Conservation (phyloP, 2,329 filamentous ascomycete species). For the Botrytis paeoniae region DNA sequence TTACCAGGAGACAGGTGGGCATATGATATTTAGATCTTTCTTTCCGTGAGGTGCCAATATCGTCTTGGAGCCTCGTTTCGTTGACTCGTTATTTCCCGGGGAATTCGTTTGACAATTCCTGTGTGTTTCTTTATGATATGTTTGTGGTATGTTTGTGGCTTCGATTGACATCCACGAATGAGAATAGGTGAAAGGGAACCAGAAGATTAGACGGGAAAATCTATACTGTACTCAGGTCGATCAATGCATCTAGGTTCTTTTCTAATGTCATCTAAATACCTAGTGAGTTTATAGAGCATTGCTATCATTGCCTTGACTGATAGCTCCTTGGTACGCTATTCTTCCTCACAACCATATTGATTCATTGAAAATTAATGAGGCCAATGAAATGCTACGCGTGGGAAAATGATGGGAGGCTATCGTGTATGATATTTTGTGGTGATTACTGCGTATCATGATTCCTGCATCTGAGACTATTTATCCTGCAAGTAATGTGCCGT, state of each 20-base stretch:
- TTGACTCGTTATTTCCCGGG: not conserved
- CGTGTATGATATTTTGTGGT: not conserved
- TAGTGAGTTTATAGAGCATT: not conserved
- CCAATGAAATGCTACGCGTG: not conserved
- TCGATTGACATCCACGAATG: conserved; percentile 11
- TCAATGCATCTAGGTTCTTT: not conserved
- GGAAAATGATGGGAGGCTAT: not conserved
- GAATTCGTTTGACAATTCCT: conserved; percentile 1
- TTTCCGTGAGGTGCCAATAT: not conserved
- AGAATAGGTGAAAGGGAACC: not conserved
- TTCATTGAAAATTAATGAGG: not conserved
- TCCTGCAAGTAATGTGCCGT: conserved; percentile 13
- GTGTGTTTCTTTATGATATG: conserved; percentile 3
- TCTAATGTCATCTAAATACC: not conserved
- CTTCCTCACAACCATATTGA: not conserved
- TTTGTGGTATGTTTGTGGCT: conserved; percentile 12
- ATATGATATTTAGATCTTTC: not conserved
- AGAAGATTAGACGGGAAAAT: not conserved
- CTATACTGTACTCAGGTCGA: not conserved
- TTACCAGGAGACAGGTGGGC: not conserved
- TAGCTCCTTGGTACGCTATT: not conserved
- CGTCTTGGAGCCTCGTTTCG: not conserved
- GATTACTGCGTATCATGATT: conserved; percentile 13
- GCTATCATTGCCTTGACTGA: not conserved
- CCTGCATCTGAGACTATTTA: conserved; percentile 11